These are phyloP conservation scores for Leccinum disarticulatum DNA, from an alignment of 768 basidiomycete genomes.

Conservation along the genomic window DNA sequence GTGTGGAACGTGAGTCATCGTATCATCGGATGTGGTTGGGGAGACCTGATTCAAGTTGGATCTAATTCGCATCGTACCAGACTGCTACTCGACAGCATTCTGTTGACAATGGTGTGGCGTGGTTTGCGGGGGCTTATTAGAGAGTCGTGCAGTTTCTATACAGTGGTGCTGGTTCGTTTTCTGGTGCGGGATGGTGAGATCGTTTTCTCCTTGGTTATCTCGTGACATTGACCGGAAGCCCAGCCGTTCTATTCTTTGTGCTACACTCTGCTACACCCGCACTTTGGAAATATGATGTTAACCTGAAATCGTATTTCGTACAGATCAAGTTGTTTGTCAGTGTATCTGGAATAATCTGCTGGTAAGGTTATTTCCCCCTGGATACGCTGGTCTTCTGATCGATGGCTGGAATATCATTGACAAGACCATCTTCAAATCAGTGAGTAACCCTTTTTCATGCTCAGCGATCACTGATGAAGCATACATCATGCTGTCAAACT, in stretches of 20 bases:
- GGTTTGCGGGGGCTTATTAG: not conserved
- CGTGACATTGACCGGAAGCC: not conserved
- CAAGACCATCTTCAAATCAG: slow-evolving; percentile 8
- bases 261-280: not conserved
- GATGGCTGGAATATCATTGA: not conserved
- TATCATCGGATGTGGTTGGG: not conserved
- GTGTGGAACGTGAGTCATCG: slow-evolving; percentile 3
- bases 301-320: not conserved
- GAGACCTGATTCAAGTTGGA: not conserved
- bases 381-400: not conserved
- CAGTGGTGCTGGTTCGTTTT: not conserved
- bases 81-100: slow-evolving; percentile 10
- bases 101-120: slow-evolving; percentile 2
- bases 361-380: not conserved
- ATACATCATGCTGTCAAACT: too few relatives aligned
- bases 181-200: slow-evolving; percentile 5
- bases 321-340: slow-evolving; percentile 8
- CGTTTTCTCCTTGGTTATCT: not conserved
- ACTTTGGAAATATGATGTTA: not conserved
- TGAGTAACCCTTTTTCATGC: not conserved
- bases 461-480: too few relatives aligned
- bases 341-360: slow-evolving; percentile 10
- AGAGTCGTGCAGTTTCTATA: not conserved
- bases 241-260: slow-evolving; percentile 7
- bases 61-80: not conserved